A percentile compares a stretch with the other conserved stretches of the same genome.
phyloP scores from a whole-genome alignment of 1,284 basidiomycete species.

The Malassezia sp. region DNA sequence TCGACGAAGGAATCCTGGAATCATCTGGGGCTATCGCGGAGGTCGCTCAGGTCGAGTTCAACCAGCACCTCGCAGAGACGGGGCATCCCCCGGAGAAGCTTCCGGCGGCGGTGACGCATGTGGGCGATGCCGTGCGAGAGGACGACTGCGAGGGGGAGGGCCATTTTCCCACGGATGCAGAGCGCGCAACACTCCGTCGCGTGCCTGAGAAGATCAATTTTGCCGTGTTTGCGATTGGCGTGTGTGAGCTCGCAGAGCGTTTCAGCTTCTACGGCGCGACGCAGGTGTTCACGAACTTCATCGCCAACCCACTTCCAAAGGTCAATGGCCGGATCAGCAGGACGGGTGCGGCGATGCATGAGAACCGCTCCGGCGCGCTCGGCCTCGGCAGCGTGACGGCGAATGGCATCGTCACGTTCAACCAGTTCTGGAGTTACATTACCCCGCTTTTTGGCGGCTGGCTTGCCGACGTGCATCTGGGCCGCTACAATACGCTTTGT shows the following conservation, averaged over 20 bases:
- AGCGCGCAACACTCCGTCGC: constrained; percentile 32
- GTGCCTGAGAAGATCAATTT: constrained; percentile 41
- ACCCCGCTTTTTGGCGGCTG: constrained; percentile 43
- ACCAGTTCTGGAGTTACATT: constrained; percentile 41
- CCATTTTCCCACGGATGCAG: constrained; percentile 31
- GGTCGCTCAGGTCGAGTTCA: constrained; percentile 7
- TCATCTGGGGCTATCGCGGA: too few relatives aligned
- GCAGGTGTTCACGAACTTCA: constrained; percentile 42
- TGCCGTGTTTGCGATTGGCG: constrained; percentile 35
- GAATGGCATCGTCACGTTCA: constrained; percentile 42
- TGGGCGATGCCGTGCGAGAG: neutral
- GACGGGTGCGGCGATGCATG: constrained; percentile 20
- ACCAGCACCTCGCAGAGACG: constrained; percentile 1
- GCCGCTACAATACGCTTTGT: constrained; percentile 51
- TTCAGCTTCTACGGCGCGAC: constrained; percentile 43
- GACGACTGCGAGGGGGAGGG: neutral
- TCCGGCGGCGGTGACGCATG: neutral
- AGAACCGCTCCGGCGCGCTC: constrained; percentile 26
- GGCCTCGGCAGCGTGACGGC: constrained; percentile 38
- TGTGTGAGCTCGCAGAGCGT: constrained; percentile 46
- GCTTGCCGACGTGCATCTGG: constrained; percentile 48
- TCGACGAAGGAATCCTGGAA: too few relatives aligned
- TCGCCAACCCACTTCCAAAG: constrained; percentile 32
- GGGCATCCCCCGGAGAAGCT: neutral
- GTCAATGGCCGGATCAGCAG: constrained; percentile 14